Base-by-base conservation (phyloP, 148 eudicot species). In the Camellia japonica region DNA sequence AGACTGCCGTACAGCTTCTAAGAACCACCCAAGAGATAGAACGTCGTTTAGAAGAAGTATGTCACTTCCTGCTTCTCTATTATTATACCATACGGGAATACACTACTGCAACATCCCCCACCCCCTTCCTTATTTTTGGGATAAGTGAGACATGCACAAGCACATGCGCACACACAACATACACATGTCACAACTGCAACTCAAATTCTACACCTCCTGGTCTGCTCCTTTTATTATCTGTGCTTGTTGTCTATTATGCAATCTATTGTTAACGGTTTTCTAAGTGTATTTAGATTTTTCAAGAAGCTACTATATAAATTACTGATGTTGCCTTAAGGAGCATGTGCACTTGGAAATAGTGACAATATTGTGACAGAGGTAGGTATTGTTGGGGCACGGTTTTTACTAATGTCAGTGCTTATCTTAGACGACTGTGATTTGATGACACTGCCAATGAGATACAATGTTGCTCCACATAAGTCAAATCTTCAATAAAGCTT, bases 1-100 rank as follows among this genome's bases (percentile, higher is more conserved):
- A 80, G 76, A 95, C 97, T 23, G 99, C 97, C 77, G 72, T 95
- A 83, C 91, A 95, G 90, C 71, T 95, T 72, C 88, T 95, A 51
- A 82, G 84, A 46, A 90, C 97, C 84, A 93, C 99, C 44, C 84
- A 92, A 54, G 95, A 92, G 84, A 90, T 95, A 63, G 94, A 85
- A 76, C 72, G 85, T 80, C 88, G 87, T 75, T 71, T 93, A 82
- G 88, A 87, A 81, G 90, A 95, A 71, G 99, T 95, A 85, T 70
- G 91, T 83, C 15, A 62, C 61, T 18, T 58, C 23, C 81, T 62
- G 15, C 51, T 71, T 2, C 23, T 68, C 12, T 6, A 23, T 60
- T 71, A 10, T 20, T 42, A 12, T 30, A 30, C 38, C 14, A 16
- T 0, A 18, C 15, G 23, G 9, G 10, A n/a, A 16, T 62, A 30